Evolutionary conservation across 2,329 filamentous ascomycete species (phyloP), one percentile per base, ranked within the genome.

Genomic region (Colletotrichum siamense): DNA sequence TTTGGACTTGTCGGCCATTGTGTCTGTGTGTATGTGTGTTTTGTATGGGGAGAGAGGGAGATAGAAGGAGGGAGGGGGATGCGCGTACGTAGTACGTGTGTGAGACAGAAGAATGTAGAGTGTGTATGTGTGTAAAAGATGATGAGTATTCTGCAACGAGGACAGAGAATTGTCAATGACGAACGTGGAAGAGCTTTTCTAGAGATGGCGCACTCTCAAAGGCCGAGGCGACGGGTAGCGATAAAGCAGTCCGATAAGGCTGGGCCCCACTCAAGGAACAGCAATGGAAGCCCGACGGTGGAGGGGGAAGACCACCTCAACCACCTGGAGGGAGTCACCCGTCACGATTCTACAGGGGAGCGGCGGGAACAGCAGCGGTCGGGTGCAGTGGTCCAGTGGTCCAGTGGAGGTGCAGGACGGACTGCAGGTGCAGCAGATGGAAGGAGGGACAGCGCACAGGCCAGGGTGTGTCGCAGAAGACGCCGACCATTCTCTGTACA

Each of bases 1-100:
- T 67, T 84, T 85, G 49, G 83, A 63, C 30, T 77, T 73, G 16
- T 69, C 67, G 34, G 76, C 28, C 77, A 78, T 78, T 7, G 30
- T 73, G 64, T 28, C 9, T 59, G 39, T 24, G 34, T 28, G 13
- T 28, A 6, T 57, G 24, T 57, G 18, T 69, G 22, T 26, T 34
- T 36, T 12, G 28, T 30, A 3, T 6, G 39, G 6, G 10, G 10
- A 49, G 44, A 52, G n/a, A 52, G 10, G 18, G 9, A 22, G n/a
- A 49, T 10, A 22, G 10, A 49, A 16, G 13, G 49, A 59, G n/a
- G 22, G 61, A 16, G 18, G 36, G 13, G 32, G 32, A 22, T 68
- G 10, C n/a, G 44, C 18, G 28, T 8, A 34, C 61, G 22, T 30
- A 44, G 26, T 24, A 28, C 28, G 44, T 39, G 22, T 7, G 36